Evolutionary conservation across 2,329 filamentous ascomycete species (phyloP).

Genomic region (Microcera coccophila): DNA sequence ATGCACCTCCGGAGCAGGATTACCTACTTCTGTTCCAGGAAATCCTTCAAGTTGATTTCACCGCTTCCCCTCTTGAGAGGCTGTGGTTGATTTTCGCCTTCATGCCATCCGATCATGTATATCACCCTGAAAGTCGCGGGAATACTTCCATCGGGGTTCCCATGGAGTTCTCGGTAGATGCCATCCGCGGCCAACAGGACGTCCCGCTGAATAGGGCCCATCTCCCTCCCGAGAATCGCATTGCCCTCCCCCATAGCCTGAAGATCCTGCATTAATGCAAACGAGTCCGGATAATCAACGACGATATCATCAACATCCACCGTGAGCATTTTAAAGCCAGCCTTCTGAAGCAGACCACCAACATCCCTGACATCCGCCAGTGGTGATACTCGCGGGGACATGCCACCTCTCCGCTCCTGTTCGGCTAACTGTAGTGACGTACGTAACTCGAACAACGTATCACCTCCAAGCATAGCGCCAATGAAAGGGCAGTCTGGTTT

Average conservation of each 20-base stretch:
- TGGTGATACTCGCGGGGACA: conserved; percentile 86
- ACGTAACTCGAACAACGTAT: conserved; percentile 88
- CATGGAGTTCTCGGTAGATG: conserved; percentile 85
- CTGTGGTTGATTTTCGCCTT: conserved; percentile 71
- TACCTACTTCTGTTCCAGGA: conserved; percentile 46
- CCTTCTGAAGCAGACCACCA: conserved; percentile 77
- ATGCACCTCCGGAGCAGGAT: too few species aligned
- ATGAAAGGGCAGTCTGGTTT: conserved; percentile 92
- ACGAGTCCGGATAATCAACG: conserved; percentile 86
- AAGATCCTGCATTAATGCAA: conserved; percentile 87
- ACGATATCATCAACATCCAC: conserved; percentile 97
- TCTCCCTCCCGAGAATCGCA: conserved; percentile 79
- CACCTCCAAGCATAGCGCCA: conserved; percentile 93
- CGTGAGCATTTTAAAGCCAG: conserved; percentile 92
- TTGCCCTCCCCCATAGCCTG: conserved; percentile 97
- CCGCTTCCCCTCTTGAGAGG: conserved; percentile 81
- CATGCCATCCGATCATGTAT: conserved; percentile 99
- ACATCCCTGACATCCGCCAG: conserved; percentile 89
- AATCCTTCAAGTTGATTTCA: conserved; percentile 82
- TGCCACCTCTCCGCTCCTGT: conserved; percentile 83
- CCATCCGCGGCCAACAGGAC: conserved; percentile 82
- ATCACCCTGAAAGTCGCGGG: conserved; percentile 94
- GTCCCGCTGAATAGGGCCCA: conserved; percentile 72
- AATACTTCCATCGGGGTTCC: conserved; percentile 69
- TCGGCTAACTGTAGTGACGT: conserved; percentile 92